These are phyloP conservation scores for Dillenia turbinata DNA, from an alignment of 164 flowering plant species.

Conservation along the genomic window DNA sequence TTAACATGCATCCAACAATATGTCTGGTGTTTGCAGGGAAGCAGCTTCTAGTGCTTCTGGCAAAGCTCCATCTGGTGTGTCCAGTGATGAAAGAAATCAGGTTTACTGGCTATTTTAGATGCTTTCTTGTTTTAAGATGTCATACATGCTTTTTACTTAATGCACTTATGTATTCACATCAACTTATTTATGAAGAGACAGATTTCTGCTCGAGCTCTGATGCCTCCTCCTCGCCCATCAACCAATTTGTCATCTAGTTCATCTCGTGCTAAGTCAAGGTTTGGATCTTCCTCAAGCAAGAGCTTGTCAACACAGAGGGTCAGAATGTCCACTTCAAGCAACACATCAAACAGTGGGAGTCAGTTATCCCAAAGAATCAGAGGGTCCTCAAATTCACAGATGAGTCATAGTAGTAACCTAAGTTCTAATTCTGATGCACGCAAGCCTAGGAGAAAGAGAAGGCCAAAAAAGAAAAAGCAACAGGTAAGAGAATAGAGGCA, in stretches of 20 bases:
- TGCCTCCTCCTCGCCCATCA: conserved; percentile 88
- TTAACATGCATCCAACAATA: too few species aligned
- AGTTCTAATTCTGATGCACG: conserved; percentile 96
- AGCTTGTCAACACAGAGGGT: conserved; percentile 28
- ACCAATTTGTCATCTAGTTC: conserved; percentile 29
- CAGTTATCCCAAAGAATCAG: conserved; percentile 34
- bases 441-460: conserved; percentile 87
- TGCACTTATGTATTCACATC: neutral
- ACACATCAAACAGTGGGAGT: conserved; percentile 50
- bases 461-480: conserved; percentile 94
- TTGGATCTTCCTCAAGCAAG: conserved; percentile 50
- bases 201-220: conserved; percentile 66
- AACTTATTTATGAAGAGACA: conserved; percentile 38
- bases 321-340: conserved; percentile 51
- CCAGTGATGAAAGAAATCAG: conserved; percentile 97
- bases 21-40: conserved; percentile 48
- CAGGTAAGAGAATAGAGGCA: conserved; percentile 24
- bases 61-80: conserved; percentile 91
- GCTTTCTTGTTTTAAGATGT: neutral
- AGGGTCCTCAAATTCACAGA: conserved; percentile 44
- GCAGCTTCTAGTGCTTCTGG: conserved; percentile 92
- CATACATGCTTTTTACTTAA: neutral
- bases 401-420: conserved; percentile 65
- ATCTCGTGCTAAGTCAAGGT: conserved; percentile 32
- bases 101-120: conserved; percentile 24